These are phyloP conservation scores for Ulvella scutata DNA, from an alignment of 139 green algal genomes.

Conservation along the genomic window DNA sequence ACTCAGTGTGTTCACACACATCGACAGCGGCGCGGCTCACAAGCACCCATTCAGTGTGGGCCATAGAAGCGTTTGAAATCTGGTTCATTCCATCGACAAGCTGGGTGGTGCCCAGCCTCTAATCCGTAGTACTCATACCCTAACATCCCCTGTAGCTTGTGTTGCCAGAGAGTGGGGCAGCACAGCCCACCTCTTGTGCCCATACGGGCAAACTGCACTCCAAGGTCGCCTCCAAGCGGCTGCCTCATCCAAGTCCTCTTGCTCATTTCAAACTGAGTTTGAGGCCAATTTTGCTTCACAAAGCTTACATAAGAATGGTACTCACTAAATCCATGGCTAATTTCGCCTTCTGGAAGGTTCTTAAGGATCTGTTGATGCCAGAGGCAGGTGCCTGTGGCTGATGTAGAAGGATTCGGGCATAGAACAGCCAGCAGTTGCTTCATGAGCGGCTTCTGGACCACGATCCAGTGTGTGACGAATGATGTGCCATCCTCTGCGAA, in stretches of 20 bases:
- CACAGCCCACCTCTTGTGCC: neutral
- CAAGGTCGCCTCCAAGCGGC: conserved; percentile 5
- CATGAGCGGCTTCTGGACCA: conserved; percentile 27
- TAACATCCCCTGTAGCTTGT: neutral
- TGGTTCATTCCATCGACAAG: neutral
- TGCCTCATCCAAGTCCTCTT: conserved; percentile 15
- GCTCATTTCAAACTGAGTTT: conserved; percentile 4
- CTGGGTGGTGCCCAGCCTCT: neutral
- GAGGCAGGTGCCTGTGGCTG: neutral
- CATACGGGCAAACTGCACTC: neutral
- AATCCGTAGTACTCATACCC: neutral
- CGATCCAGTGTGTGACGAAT: conserved; percentile 37
- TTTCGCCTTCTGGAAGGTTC: neutral
- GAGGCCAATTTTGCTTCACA: conserved; percentile 19
- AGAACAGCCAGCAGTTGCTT: conserved; percentile 17
- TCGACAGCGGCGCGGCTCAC: no score
- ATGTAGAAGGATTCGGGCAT: neutral
- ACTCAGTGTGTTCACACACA: no score
- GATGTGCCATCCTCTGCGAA: conserved; percentile 28
- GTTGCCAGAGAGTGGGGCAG: neutral
- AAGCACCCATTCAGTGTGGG: conserved; percentile 1
- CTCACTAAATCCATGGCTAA: conserved; percentile 26
- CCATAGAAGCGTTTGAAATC: neutral
- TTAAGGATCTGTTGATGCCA: neutral
- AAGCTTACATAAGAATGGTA: conserved; percentile 31